Evolutionary conservation across 2,329 filamentous ascomycete species (phyloP).

Genomic region (Fusarium sp.): DNA sequence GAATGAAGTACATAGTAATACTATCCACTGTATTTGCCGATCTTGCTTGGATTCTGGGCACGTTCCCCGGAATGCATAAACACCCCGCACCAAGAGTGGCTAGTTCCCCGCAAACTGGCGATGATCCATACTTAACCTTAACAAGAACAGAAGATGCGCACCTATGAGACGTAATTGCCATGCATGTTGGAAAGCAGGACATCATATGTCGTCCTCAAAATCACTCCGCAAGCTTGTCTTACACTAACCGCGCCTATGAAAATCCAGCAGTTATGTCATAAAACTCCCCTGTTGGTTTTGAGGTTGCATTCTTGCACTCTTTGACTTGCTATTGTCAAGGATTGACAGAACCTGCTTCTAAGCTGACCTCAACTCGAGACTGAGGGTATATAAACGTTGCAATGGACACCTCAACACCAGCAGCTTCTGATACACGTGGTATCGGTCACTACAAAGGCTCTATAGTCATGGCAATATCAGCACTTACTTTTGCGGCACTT

Average conservation of each 20-base stretch:
- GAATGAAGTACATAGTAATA: too few relatives aligned
- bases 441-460: neutral
- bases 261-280: neutral
- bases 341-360: neutral
- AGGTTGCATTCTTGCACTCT: neutral
- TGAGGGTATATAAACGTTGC: neutral
- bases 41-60: neutral
- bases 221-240: neutral
- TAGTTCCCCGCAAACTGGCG: neutral
- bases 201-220: neutral
- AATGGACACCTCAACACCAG: neutral
- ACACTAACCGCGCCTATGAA: neutral
- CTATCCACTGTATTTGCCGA: neutral
- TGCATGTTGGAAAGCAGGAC: too few relatives aligned
- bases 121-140: neutral
- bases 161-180: neutral
- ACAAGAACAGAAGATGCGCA: neutral
- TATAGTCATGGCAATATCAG: constrained; percentile 9
- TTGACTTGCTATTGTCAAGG: neutral
- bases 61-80: neutral
- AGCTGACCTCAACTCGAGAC: neutral
- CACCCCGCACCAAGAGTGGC: neutral
- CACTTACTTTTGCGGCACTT: constrained; percentile 10
- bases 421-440: neutral
- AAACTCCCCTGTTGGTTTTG: neutral